Percentiles rank a stretch among this genome's conserved stretches.
These are phyloP conservation scores for Podospora tetraspora DNA, from an alignment of 495 filamentous ascomycete genomes.

Conservation along the genomic window DNA sequence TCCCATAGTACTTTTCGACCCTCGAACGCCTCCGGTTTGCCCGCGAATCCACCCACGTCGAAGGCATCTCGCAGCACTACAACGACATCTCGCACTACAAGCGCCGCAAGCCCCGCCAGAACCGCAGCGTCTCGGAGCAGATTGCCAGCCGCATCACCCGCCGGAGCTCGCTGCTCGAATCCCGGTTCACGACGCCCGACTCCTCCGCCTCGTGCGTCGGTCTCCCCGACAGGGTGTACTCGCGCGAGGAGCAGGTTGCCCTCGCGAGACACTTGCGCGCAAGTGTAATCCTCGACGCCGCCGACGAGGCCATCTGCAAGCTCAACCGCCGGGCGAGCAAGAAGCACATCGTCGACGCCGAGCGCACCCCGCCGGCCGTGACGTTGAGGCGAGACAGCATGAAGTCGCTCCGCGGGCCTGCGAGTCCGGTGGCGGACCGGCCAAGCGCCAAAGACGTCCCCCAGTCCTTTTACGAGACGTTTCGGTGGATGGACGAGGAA, in stretches of 20 bases:
- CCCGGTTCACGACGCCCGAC: constrained; percentile 49
- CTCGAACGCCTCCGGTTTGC: constrained; percentile 60
- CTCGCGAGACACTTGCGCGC: constrained; percentile 52
- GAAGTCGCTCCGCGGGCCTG: constrained; percentile 29
- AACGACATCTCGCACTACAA: constrained; percentile 39
- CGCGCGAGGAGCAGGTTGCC: constrained; percentile 63
- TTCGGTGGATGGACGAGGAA: constrained; percentile 77
- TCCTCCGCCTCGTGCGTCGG: constrained; percentile 61
- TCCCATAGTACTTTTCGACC: constrained; percentile 59
- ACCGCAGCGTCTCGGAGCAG: constrained; percentile 36
- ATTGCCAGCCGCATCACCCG: constrained; percentile 27
- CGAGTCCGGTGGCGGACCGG: constrained; percentile 30
- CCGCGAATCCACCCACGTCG: constrained; percentile 39
- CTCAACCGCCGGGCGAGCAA: constrained; percentile 40
- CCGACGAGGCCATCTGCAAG: constrained; percentile 60
- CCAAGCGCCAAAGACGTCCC: constrained; percentile 37
- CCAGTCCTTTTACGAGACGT: constrained; percentile 56
- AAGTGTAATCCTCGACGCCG: constrained; percentile 61
- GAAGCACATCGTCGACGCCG: constrained; percentile 28
- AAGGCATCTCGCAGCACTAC: constrained; percentile 40
- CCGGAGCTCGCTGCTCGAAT: constrained; percentile 30
- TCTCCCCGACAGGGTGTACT: constrained; percentile 70
- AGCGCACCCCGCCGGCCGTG: constrained; percentile 23
- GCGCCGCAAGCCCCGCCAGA: constrained; percentile 32
- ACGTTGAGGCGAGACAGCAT: constrained; percentile 32